Percentiles rank a stretch among this genome's conserved stretches.
Conservation (phyloP, 345 rosid genomes). For the Dipteronia sinensis region DNA sequence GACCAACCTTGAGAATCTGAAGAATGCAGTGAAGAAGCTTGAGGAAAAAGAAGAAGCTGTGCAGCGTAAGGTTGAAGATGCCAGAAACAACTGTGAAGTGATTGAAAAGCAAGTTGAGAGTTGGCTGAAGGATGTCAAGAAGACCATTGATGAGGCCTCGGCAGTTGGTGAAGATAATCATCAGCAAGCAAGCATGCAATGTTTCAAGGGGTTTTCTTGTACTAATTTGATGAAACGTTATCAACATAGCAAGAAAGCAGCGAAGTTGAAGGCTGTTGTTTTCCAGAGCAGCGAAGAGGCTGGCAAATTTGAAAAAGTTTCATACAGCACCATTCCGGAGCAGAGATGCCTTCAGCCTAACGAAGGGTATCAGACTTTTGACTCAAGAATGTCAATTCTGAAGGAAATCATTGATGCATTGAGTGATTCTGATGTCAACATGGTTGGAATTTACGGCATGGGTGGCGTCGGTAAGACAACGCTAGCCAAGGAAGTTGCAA, state of each 20-base stretch:
- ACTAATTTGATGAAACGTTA: neutral
- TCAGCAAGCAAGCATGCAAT: neutral
- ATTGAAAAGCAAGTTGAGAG: neutral
- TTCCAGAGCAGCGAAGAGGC: neutral
- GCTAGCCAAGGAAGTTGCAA: conserved; percentile 11
- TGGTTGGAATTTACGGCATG: neutral
- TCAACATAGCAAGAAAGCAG: neutral
- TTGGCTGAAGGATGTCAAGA: neutral
- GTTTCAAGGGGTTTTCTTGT: neutral
- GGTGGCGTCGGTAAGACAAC: conserved; percentile 13
- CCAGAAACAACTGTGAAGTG: neutral
- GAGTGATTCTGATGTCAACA: neutral
- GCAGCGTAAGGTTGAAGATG: neutral
- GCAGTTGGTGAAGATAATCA: neutral
- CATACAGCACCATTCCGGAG: neutral
- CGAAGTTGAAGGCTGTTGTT: neutral
- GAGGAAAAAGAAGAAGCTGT: neutral
- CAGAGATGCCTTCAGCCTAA: neutral
- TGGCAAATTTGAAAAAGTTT: neutral
- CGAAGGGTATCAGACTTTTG: neutral
- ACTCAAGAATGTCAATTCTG: neutral
- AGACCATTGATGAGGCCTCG: too few species aligned
- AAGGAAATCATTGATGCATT: neutral
- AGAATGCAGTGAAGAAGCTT: neutral
- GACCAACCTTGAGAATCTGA: neutral